Percentiles rank a stretch among this genome's conserved stretches.
Evolutionary conservation across 1,284 basidiomycete species (phyloP).

Genomic region (Trichosporon coremiiforme): DNA sequence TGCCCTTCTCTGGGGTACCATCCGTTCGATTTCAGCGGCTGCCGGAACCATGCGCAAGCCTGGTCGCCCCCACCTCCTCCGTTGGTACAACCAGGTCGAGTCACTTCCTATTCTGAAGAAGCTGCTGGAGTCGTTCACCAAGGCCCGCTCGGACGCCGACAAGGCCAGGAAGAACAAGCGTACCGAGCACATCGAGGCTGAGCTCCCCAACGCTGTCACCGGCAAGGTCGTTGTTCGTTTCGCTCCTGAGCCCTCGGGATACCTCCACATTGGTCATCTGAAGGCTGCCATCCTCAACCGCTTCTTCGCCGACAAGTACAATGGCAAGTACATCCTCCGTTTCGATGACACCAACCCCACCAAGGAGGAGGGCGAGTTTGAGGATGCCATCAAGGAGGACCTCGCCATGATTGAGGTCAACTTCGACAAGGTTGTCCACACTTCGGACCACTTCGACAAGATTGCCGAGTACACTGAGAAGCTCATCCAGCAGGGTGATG

Average conservation of each 20-base stretch:
- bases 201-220: constrained; percentile 80
- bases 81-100: constrained; percentile 87
- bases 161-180: constrained; percentile 72
- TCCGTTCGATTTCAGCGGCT: constrained; percentile 68
- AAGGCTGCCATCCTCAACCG: constrained; percentile 96
- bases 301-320: constrained; percentile 94
- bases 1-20: constrained; percentile 78
- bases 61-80: constrained; percentile 75
- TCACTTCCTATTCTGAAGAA: constrained; percentile 70
- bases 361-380: constrained; percentile 93
- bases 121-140: constrained; percentile 60
- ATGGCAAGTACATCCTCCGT: constrained; percentile 91
- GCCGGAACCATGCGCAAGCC: constrained; percentile 81
- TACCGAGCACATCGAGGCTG: constrained; percentile 80
- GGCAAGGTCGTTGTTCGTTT: constrained; percentile 96
- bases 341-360: constrained; percentile 99
- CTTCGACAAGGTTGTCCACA: constrained; percentile 82
- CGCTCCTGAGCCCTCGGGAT: constrained; percentile 94
- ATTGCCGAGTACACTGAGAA: constrained; percentile 79
- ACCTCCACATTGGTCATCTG: constrained; percentile 96
- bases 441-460: constrained; percentile 93
- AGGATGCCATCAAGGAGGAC: constrained; percentile 90
- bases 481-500: constrained; percentile 84
- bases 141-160: constrained; percentile 60
- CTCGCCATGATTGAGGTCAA: constrained; percentile 80